phyloP scores from a whole-genome alignment of 75 land plant genomes.

The Sequoia sempervirens region DNA sequence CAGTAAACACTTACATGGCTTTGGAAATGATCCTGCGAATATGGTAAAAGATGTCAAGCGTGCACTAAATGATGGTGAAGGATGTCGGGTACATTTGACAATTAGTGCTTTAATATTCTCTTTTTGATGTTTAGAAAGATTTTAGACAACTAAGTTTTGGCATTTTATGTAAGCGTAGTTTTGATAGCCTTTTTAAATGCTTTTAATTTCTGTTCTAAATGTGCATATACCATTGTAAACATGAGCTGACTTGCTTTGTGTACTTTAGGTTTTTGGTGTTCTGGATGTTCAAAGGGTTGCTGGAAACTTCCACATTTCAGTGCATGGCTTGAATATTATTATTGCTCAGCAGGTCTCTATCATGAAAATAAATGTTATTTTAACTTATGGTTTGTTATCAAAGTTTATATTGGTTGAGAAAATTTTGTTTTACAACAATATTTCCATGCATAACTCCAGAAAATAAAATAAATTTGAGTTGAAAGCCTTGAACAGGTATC shows the following conservation, averaged over 20 bases:
- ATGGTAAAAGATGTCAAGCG: slow-evolving; percentile 77
- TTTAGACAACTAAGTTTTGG: neutral
- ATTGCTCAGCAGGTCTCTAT: slow-evolving; percentile 82
- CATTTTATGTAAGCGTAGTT: neutral
- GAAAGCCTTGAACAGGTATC: neutral
- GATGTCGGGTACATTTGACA: slow-evolving; percentile 71
- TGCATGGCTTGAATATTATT: slow-evolving; percentile 86
- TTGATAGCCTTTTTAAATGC: too few species aligned
- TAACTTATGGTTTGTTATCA: neutral
- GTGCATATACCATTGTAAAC: neutral
- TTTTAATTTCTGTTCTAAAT: slow-evolving; percentile 11
- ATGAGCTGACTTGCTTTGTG: neutral
- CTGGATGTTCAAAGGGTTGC: slow-evolving; percentile 98
- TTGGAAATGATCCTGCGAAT: slow-evolving; percentile 58
- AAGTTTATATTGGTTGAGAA: neutral
- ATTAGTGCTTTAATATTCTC: neutral
- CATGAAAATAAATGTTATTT: neutral
- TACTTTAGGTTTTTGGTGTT: slow-evolving; percentile 76
- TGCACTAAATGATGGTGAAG: slow-evolving; percentile 78
- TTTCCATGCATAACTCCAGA: neutral
- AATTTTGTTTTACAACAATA: neutral
- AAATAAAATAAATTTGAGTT: neutral
- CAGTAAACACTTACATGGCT: slow-evolving; percentile 30
- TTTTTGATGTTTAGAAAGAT: slow-evolving; percentile 5
- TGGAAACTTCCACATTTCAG: slow-evolving; percentile 97